Percentiles rank a stretch among this genome's conserved stretches.
Evolutionary conservation across 108 stramenopile genomes (phyloP).

Genomic region (Cyclotella kingstonii): DNA sequence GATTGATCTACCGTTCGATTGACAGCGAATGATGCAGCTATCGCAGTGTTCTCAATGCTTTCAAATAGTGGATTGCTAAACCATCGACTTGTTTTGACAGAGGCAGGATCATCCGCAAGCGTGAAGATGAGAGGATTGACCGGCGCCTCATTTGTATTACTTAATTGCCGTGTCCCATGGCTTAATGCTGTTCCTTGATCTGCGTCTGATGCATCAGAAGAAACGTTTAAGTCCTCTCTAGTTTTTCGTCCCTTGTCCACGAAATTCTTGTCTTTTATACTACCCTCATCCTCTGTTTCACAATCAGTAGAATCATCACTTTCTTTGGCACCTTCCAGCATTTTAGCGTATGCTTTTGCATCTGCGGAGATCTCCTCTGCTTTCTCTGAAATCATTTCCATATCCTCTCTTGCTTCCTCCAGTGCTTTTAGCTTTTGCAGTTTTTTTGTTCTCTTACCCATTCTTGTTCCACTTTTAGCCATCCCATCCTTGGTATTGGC

Average conservation of each 20-base stretch:
- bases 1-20: constrained; percentile 32
- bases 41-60: constrained; percentile 71
- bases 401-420: constrained; percentile 82
- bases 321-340: constrained; percentile 66
- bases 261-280: constrained; percentile 55
- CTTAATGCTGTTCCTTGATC: not conserved
- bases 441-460: constrained; percentile 84
- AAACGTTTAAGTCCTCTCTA: constrained; percentile 14
- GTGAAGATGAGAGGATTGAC: constrained; percentile 80
- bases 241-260: constrained; percentile 40
- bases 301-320: constrained; percentile 57
- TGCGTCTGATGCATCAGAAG: constrained; percentile 1
- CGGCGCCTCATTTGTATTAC: constrained; percentile 17
- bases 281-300: constrained; percentile 53
- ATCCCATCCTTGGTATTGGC: constrained; percentile 66
- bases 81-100: constrained; percentile 88
- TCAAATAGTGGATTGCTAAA: constrained; percentile 93
- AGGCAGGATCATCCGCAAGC: constrained; percentile 68
- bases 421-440: constrained; percentile 66
- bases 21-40: constrained; percentile 47
- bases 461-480: constrained; percentile 77
- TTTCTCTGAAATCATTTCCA: constrained; percentile 69
- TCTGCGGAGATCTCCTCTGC: constrained; percentile 58
- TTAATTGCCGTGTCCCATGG: not conserved
- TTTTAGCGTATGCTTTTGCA: constrained; percentile 70